phyloP scores from a whole-genome alignment of 1,284 basidiomycete species.

The Gymnopus androsaceus region DNA sequence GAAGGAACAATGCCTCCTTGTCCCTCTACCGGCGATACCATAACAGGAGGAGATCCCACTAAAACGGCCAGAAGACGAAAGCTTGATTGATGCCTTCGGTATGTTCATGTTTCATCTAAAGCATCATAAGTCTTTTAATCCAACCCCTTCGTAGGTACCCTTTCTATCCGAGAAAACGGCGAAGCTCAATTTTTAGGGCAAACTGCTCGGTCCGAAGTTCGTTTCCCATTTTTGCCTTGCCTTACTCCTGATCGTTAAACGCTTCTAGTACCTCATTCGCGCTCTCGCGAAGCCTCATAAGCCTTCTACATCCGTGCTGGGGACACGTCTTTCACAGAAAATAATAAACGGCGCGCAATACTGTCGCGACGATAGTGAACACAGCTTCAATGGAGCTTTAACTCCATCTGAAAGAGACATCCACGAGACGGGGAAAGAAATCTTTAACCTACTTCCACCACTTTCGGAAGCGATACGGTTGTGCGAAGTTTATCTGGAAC shows the following conservation, averaged over 20 bases:
- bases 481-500: slow-evolving; percentile 56
- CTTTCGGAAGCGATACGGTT: slow-evolving; percentile 55
- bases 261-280: slow-evolving; percentile 14
- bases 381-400: slow-evolving; percentile 32
- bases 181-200: slow-evolving; percentile 60
- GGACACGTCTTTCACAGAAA: slow-evolving; percentile 31
- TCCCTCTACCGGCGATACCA: background rate
- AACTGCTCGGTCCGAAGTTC: slow-evolving; percentile 63
- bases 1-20: background rate
- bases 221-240: slow-evolving; percentile 13
- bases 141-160: slow-evolving; percentile 47
- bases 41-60: no score
- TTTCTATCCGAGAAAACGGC: slow-evolving; percentile 56
- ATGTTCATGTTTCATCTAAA: slow-evolving; percentile 5
- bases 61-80: slow-evolving; percentile 39
- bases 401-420: slow-evolving; percentile 26
- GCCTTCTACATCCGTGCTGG: background rate
- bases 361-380: slow-evolving; percentile 20
- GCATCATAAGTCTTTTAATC: background rate
- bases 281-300: slow-evolving; percentile 1
- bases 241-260: background rate
- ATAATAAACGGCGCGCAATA: slow-evolving; percentile 7
- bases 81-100: slow-evolving; percentile 62
- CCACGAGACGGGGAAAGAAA: slow-evolving; percentile 36
- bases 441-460: slow-evolving; percentile 48